Evolutionary conservation across 2,329 filamentous ascomycete species (phyloP).

Genomic region (Chaetomium sp.): DNA sequence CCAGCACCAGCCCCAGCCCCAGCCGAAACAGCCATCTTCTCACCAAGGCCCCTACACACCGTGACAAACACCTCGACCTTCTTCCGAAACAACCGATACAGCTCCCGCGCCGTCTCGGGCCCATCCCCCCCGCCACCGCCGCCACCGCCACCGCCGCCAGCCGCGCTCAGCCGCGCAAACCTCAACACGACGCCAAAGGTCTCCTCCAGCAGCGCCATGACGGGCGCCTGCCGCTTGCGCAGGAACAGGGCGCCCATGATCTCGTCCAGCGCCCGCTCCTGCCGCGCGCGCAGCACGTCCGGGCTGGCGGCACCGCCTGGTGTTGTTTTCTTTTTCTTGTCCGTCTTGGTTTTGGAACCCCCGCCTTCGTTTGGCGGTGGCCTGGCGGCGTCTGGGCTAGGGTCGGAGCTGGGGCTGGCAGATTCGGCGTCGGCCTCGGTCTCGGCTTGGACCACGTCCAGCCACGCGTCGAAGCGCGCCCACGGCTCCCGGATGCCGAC

Average conservation of each 20-base stretch:
- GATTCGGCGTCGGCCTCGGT: too few relatives aligned
- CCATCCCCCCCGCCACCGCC: constrained; percentile 34
- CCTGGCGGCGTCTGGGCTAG: too few relatives aligned
- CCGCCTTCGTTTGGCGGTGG: too few relatives aligned
- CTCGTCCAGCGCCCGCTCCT: constrained; percentile 72
- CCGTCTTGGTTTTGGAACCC: background rate
- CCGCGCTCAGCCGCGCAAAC: constrained; percentile 60
- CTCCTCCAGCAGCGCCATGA: constrained; percentile 72
- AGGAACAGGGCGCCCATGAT: constrained; percentile 75
- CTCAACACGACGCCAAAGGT: constrained; percentile 72
- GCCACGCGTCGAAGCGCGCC: constrained; percentile 66
- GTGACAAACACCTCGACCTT: constrained; percentile 74
- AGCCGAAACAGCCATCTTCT: constrained; percentile 55
- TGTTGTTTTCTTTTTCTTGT: constrained; percentile 33
- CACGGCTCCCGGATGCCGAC: constrained; percentile 74
- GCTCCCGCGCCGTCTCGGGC: constrained; percentile 39
- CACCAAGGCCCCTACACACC: constrained; percentile 68
- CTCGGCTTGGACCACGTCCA: constrained; percentile 61
- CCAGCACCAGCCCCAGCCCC: constrained; percentile 40
- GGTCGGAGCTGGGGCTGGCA: too few relatives aligned
- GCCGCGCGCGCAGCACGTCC: constrained; percentile 66
- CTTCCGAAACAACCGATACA: constrained; percentile 69
- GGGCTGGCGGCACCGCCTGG: constrained; percentile 55
- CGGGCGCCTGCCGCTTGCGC: constrained; percentile 71
- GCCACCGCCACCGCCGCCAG: constrained; percentile 36